Base-by-base conservation (phyloP, 306 rosid genomes). In the Cicer pinnatifidum region DNA sequence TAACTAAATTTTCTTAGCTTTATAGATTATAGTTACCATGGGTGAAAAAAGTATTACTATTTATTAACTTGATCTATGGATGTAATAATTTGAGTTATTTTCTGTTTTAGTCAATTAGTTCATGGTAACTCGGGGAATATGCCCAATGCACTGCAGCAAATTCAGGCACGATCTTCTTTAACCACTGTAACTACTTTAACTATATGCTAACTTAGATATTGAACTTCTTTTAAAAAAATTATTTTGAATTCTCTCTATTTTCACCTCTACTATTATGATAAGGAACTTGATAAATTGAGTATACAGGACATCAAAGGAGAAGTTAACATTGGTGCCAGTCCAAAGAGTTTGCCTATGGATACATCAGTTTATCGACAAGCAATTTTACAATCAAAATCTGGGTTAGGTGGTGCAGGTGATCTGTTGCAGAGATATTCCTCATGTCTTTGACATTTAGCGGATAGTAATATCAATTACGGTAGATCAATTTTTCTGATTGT, bases 311-410 rank as follows among this genome's bases (percentile, higher is more conserved):
- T 89, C 62, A 90, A 93, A 88, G 65, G 75, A 62, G 97, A 93
- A 71, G 79, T 82, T 75, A 87, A 73, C 75, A 79, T 93, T 74
- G 90, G 88, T 63, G 80, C 86, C 39, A 20, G 74, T 78, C 90
- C 80, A 50, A 86, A 86, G 85, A 85, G 90, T 79, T 73, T 87
- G 83, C 90, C 98, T 9, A 75, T 87, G 91, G 98, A 93, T 88
- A 47, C 91, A 45, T 86, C 93, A 78, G 84, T 86, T 43, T 93
- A 90, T 80, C 86, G 90, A 52, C 92, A 82, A 81, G 89, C 91
- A 51, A 82, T 89, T 79, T 84, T 89, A 82, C 98, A 89, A 82
- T 81, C 92, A 78, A 90, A 88, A 78, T 86, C 92, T 56, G 97
- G 92, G 58, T 46, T 89, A 60, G 90, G 90, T 13, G 73, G 77